These are phyloP conservation scores for Helichrysum umbraculigerum DNA, from an alignment of 129 eudicot species.

Conservation along the genomic window DNA sequence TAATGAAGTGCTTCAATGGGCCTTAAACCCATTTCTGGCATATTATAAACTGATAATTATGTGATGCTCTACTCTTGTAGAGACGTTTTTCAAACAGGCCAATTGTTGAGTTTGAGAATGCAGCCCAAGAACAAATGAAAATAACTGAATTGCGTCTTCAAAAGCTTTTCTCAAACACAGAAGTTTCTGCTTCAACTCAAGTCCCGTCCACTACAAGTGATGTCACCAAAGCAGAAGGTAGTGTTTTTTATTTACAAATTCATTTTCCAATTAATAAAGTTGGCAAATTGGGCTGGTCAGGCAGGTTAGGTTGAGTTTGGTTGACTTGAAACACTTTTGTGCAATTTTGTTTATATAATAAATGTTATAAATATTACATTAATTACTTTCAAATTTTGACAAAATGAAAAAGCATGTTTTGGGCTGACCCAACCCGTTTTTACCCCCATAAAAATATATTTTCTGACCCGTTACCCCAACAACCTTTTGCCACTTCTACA, in stretches of 20 bases:
- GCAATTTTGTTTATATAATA: neutral
- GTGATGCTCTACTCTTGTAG: conserved; percentile 39
- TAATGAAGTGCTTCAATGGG: neutral
- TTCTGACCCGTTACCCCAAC: neutral
- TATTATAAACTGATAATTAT: neutral
- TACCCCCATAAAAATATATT: neutral
- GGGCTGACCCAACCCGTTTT: neutral
- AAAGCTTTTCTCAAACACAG: conserved; percentile 61
- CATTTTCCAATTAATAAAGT: neutral
- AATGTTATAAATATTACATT: neutral
- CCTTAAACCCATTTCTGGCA: neutral
- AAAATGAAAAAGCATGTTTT: neutral
- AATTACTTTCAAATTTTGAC: neutral
- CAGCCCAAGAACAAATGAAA: conserved; percentile 95
- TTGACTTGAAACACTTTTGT: neutral
- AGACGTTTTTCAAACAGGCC: conserved; percentile 84
- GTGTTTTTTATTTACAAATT: conserved; percentile 3
- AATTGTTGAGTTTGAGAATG: conserved; percentile 82
- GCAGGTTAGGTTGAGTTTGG: neutral
- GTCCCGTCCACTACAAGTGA: conserved; percentile 37
- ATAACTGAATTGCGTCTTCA: conserved; percentile 75
- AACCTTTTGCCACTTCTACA: neutral
- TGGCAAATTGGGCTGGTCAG: neutral
- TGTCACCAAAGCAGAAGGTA: conserved; percentile 81
- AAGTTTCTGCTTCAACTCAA: conserved; percentile 37